phyloP scores from a whole-genome alignment of 2,329 filamentous ascomycete genomes.

The Botryotinia globosa region DNA sequence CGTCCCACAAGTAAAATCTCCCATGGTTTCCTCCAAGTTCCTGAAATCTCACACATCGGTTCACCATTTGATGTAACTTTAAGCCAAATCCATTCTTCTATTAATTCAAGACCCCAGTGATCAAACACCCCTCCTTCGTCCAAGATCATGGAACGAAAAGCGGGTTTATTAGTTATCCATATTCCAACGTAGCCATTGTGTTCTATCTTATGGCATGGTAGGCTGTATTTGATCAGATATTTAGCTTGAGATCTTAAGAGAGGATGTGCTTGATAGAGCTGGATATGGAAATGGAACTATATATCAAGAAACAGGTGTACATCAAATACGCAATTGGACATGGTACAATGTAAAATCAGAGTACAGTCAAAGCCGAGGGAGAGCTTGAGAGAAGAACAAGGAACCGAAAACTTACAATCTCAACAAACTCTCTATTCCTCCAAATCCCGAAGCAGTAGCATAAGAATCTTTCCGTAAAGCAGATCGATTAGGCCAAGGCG shows the following conservation, averaged over 20 bases:
- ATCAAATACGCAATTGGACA: neutral
- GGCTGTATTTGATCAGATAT: slow-evolving; percentile 25
- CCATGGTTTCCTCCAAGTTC: slow-evolving; percentile 70
- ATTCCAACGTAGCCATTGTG: slow-evolving; percentile 60
- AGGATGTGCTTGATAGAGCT: slow-evolving; percentile 55
- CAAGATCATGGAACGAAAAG: slow-evolving; percentile 53
- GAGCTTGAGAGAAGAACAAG: neutral
- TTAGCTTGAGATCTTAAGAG: slow-evolving; percentile 53
- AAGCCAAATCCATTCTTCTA: slow-evolving; percentile 75
- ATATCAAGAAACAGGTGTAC: fast-evolving
- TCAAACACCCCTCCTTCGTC: slow-evolving; percentile 57
- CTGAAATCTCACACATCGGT: slow-evolving; percentile 52
- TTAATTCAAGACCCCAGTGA: slow-evolving; percentile 61
- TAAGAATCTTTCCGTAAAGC: slow-evolving; percentile 59
- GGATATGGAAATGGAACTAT: neutral
- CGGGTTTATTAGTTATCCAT: slow-evolving; percentile 74
- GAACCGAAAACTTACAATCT: neutral
- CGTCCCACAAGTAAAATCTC: slow-evolving; percentile 64
- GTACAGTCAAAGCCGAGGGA: neutral
- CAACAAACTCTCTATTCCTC: neutral
- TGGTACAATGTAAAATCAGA: neutral
- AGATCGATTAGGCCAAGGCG: slow-evolving; percentile 79
- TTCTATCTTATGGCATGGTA: slow-evolving; percentile 6
- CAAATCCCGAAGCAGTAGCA: slow-evolving; percentile 14
- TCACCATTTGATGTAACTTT: slow-evolving; percentile 67